Evolutionary conservation across 225 moss, liverwort and hornwort species (phyloP).

Genomic region (Physcomitrium patens): DNA sequence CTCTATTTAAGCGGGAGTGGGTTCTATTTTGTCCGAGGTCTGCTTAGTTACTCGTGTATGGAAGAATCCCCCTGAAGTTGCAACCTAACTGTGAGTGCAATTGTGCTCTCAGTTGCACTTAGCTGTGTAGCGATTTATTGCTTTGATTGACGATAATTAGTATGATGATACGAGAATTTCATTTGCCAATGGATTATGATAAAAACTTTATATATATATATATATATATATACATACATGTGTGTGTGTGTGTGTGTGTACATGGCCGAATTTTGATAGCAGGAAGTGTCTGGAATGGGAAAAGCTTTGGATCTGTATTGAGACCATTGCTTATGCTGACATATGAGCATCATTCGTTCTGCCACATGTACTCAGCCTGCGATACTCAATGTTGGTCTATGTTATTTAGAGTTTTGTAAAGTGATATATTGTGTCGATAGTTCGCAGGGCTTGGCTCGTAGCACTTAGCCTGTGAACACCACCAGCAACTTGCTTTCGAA

Average conservation of each 20-base stretch:
- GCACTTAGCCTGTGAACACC: too few species aligned
- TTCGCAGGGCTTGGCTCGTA: background rate
- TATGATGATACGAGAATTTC: background rate
- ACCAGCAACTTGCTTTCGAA: too few species aligned
- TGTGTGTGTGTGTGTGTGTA: too few species aligned
- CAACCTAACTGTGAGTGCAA: background rate
- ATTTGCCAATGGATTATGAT: slow-evolving; percentile 6
- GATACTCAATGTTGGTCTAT: background rate
- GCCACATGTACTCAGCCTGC: slow-evolving; percentile 8
- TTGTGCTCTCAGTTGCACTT: slow-evolving; percentile 23
- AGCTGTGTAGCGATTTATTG: slow-evolving; percentile 27
- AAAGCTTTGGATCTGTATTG: background rate
- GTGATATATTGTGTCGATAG: background rate
- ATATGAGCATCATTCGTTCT: slow-evolving; percentile 13
- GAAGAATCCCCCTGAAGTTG: background rate
- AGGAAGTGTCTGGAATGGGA: background rate
- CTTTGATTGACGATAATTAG: slow-evolving; percentile 15
- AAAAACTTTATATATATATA: background rate
- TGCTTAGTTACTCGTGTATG: slow-evolving; percentile 15
- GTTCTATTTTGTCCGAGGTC: background rate
- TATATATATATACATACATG: background rate
- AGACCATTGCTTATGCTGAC: slow-evolving; percentile 18
- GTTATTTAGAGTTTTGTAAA: background rate
- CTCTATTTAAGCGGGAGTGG: slow-evolving; percentile 17
- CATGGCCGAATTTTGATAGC: background rate